Evolutionary conservation across 176 grass and related monocot genomes (phyloP).

Genomic region (Puya raimondii): DNA sequence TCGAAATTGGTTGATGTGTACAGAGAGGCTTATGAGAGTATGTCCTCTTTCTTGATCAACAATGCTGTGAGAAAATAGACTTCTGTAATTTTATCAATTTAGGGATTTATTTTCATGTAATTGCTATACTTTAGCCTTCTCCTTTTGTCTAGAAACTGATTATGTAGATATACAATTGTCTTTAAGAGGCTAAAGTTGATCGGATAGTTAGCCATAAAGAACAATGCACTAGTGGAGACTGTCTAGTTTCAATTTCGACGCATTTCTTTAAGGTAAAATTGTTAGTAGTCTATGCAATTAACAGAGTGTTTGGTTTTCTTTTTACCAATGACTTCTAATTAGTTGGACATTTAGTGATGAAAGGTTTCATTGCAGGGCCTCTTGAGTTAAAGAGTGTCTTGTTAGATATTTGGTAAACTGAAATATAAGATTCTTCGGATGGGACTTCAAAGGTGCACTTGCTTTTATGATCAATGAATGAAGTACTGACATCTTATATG

Average conservation of each 20-base stretch:
- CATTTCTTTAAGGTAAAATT: too few relatives aligned
- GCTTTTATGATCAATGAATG: background rate
- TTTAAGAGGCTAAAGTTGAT: background rate
- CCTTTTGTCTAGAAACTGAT: background rate
- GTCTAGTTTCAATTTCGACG: background rate
- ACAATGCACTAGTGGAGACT: background rate
- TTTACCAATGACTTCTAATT: too few relatives aligned
- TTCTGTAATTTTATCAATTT: background rate
- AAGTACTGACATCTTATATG: background rate
- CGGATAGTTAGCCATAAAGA: background rate
- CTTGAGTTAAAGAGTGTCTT: background rate
- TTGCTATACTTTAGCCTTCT: background rate
- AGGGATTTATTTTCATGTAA: background rate
- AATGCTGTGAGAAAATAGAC: background rate
- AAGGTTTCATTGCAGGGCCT: too few relatives aligned
- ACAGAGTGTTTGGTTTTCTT: too few relatives aligned
- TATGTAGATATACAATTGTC: background rate
- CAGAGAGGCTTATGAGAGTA: slow-evolving; percentile 87
- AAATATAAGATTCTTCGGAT: background rate
- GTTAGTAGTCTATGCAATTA: too few relatives aligned
- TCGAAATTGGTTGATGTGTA: slow-evolving; percentile 70
- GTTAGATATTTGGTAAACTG: background rate
- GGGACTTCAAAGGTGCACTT: background rate
- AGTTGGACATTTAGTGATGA: too few relatives aligned
- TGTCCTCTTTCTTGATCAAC: slow-evolving; percentile 5